phyloP scores from a whole-genome alignment of 2,329 filamentous ascomycete species.

The Raffaelea ambrosiae region DNA sequence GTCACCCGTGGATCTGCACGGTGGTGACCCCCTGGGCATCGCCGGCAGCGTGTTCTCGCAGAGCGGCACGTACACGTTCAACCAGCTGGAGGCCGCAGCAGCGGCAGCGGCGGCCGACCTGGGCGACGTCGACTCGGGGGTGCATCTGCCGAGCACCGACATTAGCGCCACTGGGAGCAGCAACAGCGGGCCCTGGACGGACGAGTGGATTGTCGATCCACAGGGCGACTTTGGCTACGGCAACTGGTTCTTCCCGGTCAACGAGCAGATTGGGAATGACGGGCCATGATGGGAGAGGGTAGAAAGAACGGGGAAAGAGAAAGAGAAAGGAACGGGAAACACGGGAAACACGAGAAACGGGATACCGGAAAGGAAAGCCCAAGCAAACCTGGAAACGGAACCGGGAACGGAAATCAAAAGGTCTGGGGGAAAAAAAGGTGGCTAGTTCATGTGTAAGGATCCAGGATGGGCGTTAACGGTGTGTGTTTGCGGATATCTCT shows the following conservation, averaged over 20 bases:
- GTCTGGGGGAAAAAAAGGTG: too few species aligned
- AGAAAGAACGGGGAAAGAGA: background rate
- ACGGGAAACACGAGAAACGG: too few species aligned
- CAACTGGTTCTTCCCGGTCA: constrained; percentile 12
- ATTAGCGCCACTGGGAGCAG: background rate
- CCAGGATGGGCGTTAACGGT: too few species aligned
- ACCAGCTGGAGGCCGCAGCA: background rate
- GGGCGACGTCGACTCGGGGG: constrained; percentile 5
- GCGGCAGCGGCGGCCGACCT: constrained; percentile 1
- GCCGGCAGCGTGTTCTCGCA: too few species aligned
- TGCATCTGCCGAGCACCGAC: constrained; percentile 4
- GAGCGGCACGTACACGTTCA: background rate
- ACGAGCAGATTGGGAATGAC: constrained; percentile 7
- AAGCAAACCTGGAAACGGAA: too few species aligned
- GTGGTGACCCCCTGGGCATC: too few species aligned
- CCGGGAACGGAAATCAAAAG: too few species aligned
- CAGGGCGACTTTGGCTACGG: constrained; percentile 7
- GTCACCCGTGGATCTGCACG: too few species aligned
- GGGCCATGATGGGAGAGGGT: background rate
- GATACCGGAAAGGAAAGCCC: too few species aligned
- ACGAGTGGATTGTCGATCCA: constrained; percentile 9
- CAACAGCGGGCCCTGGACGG: constrained; percentile 1
- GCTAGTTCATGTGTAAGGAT: too few species aligned
- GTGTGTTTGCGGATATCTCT: too few species aligned
- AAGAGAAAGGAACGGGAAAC: background rate